Percentiles rank a stretch among this genome's conserved stretches.
These are phyloP conservation scores for Sorghum bicolor DNA, from an alignment of 176 grass and related monocot genomes.

Conservation along the genomic window Sorghum_bicolor_NCBIv3 NC_012871.2:20118001-20118500, in stretches of 20 bases:
- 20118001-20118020: too few species aligned
- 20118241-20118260: slow-evolving; percentile 96
- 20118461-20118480: background rate
- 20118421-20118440: background rate
- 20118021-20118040: too few species aligned
- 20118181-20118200: slow-evolving; percentile 94
- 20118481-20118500: background rate
- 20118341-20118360: background rate
- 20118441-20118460: too few species aligned
- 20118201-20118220: slow-evolving; percentile 87
- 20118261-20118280: slow-evolving; percentile 91
- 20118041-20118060: background rate
- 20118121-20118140: slow-evolving; percentile 92
- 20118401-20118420: slow-evolving; percentile 47
- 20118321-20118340: background rate
- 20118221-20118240: slow-evolving; percentile 87
- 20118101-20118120: slow-evolving; percentile 77
- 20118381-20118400: slow-evolving; percentile 97
- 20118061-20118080: slow-evolving; percentile 7
- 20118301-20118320: background rate
- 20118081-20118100: slow-evolving; percentile 91
- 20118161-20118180: slow-evolving; percentile 98
- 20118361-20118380: slow-evolving; percentile 72
- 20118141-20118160: slow-evolving; percentile 87
- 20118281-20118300: slow-evolving; percentile 83